Percentiles rank a stretch among this genome's conserved stretches.
phyloP scores from a whole-genome alignment of 179 eudicot genomes.

The Kewa caespitosa region DNA sequence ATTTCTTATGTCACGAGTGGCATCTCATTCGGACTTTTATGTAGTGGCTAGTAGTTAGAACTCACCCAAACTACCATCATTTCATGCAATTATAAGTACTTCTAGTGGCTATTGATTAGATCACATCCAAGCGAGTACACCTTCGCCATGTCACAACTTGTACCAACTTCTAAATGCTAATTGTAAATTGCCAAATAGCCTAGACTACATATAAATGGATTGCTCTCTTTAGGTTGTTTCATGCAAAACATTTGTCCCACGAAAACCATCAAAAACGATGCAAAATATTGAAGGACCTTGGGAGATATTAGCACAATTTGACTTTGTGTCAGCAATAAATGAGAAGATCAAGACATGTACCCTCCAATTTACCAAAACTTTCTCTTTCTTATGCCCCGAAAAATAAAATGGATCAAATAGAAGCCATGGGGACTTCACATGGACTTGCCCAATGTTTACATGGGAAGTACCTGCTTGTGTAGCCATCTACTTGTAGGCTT shows the following conservation, averaged over 20 bases:
- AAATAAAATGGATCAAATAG: neutral
- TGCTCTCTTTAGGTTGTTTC: neutral
- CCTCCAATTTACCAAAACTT: neutral
- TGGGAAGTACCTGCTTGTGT: neutral
- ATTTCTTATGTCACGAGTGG: too few relatives aligned
- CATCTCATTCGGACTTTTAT: too few relatives aligned
- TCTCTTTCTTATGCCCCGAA: neutral
- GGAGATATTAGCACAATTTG: slow-evolving; percentile 8
- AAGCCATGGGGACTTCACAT: slow-evolving; percentile 35
- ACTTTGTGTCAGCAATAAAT: slow-evolving; percentile 13
- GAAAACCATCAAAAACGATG: too few relatives aligned
- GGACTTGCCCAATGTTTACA: slow-evolving; percentile 22
- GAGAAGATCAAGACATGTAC: slow-evolving; percentile 22
- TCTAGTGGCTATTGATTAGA: neutral
- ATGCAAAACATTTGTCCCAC: neutral
- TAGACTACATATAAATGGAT: neutral
- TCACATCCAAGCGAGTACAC: neutral
- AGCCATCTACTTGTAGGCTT: slow-evolving; percentile 10
- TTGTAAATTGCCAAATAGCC: neutral
- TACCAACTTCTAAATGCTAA: neutral
- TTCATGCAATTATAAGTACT: neutral
- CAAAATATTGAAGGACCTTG: neutral
- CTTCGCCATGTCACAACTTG: neutral
- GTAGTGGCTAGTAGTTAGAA: neutral
- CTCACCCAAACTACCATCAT: neutral